Percentiles rank a stretch among this genome's conserved stretches.
Evolutionary conservation across 495 filamentous ascomycete species (phyloP).

Genomic region (Penicillium roqueforti): DNA sequence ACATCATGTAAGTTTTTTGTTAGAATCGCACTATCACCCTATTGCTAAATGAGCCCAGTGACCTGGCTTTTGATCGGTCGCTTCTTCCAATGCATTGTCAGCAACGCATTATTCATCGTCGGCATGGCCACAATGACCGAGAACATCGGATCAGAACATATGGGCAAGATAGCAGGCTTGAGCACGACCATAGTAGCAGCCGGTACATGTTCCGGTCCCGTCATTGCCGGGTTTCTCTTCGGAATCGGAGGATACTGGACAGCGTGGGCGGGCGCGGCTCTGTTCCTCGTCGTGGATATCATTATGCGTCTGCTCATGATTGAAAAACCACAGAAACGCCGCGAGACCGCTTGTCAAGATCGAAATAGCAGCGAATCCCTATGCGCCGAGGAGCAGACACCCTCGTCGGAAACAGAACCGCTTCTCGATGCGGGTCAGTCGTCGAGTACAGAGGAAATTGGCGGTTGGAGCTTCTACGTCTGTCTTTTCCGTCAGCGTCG

Average conservation of each 20-base stretch:
- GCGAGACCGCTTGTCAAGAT: background rate
- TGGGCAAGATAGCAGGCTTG: slow-evolving; percentile 24
- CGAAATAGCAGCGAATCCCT: background rate
- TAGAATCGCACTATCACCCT: background rate
- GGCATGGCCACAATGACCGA: slow-evolving; percentile 29
- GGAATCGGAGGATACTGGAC: slow-evolving; percentile 29
- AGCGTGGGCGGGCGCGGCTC: slow-evolving; percentile 23
- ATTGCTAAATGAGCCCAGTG: slow-evolving; percentile 11
- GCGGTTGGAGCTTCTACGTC: slow-evolving; percentile 18
- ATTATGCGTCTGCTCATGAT: slow-evolving; percentile 31
- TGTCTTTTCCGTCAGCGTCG: slow-evolving; percentile 20
- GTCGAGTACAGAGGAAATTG: background rate
- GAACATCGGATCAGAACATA: slow-evolving; percentile 24
- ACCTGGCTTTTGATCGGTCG: slow-evolving; percentile 24
- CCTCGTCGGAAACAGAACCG: background rate
- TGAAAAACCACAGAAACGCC: slow-evolving; percentile 12
- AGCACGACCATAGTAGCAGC: background rate
- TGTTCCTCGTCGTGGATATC: slow-evolving; percentile 25
- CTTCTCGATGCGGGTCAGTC: background rate
- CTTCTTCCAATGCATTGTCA: slow-evolving; percentile 27
- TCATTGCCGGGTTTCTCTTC: slow-evolving; percentile 23
- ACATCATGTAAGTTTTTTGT: slow-evolving; percentile 4
- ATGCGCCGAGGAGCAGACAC: background rate
- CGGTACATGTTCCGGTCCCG: slow-evolving; percentile 19
- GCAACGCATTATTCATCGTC: slow-evolving; percentile 28